phyloP scores from a whole-genome alignment of 345 rosid species.

The Euclidium syriacum region DNA sequence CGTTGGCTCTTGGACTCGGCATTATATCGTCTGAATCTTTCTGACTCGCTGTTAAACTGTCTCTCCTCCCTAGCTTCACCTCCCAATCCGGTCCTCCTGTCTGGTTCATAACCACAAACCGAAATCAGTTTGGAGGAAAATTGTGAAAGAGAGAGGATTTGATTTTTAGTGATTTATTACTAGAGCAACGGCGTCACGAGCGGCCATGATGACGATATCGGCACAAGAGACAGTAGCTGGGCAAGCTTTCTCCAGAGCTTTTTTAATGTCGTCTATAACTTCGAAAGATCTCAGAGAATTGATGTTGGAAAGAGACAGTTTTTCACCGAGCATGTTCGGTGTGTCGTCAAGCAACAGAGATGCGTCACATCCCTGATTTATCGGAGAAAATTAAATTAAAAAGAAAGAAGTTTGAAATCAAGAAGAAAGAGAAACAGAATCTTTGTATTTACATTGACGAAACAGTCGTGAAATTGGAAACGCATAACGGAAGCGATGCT shows the following conservation, averaged over 20 bases:
- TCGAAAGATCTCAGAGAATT: slow-evolving; percentile 76
- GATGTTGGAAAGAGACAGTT: slow-evolving; percentile 73
- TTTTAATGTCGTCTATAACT: slow-evolving; percentile 67
- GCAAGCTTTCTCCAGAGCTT: slow-evolving; percentile 66
- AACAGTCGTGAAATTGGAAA: slow-evolving; percentile 93
- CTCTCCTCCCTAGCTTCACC: slow-evolving; percentile 76
- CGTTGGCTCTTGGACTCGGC: slow-evolving; percentile 91
- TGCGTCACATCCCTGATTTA: slow-evolving; percentile 74
- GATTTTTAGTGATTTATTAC: slow-evolving; percentile 27
- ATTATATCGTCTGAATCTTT: slow-evolving; percentile 57
- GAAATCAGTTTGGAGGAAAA: background rate
- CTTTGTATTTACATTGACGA: slow-evolving; percentile 58
- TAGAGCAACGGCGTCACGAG: slow-evolving; percentile 85
- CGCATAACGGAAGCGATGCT: slow-evolving; percentile 94
- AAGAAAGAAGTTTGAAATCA: background rate
- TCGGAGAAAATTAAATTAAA: background rate
- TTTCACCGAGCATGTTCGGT: slow-evolving; percentile 72
- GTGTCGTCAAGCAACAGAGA: slow-evolving; percentile 87
- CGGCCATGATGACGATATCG: slow-evolving; percentile 80
- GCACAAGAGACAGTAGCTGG: slow-evolving; percentile 87
- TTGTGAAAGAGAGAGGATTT: background rate
- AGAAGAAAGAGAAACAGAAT: slow-evolving; percentile 1
- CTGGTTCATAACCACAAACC: slow-evolving; percentile 30
- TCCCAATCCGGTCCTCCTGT: slow-evolving; percentile 88
- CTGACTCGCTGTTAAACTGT: slow-evolving; percentile 79